These are phyloP conservation scores for Talaromyces sp. DNA, from an alignment of 2,329 filamentous ascomycete species.

Conservation along the genomic window DNA sequence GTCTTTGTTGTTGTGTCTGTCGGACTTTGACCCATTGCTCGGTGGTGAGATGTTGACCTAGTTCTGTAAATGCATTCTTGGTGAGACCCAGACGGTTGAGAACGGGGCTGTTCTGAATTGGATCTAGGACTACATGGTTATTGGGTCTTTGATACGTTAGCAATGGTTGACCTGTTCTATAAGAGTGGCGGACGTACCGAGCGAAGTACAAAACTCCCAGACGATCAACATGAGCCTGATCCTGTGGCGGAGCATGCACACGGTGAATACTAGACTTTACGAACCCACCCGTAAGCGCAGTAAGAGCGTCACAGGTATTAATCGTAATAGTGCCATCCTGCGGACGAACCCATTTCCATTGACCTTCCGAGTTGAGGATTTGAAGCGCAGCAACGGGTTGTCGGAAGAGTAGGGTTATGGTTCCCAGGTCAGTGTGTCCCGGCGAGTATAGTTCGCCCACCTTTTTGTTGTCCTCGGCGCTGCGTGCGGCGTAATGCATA, in stretches of 20 bases:
- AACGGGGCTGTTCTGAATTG: constrained; percentile 38
- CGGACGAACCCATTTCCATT: constrained; percentile 53
- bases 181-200: constrained; percentile 27
- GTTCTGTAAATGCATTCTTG: constrained; percentile 38
- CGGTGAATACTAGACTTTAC: constrained; percentile 52
- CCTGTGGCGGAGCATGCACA: constrained; percentile 47
- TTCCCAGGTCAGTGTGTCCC: constrained; percentile 57
- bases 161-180: not conserved
- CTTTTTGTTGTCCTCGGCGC: constrained; percentile 46
- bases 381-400: constrained; percentile 58
- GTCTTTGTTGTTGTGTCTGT: constrained; percentile 44
- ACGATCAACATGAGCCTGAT: constrained; percentile 46
- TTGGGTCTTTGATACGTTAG: constrained; percentile 31
- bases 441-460: constrained; percentile 45
- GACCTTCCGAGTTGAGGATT: constrained; percentile 48
- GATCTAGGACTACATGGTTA: constrained; percentile 40
- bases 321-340: constrained; percentile 52
- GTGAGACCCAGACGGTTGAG: constrained; percentile 37
- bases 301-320: constrained; percentile 51
- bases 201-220: constrained; percentile 48
- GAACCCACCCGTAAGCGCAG: constrained; percentile 49
- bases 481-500: constrained; percentile 56
- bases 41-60: constrained; percentile 40
- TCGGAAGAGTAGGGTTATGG: constrained; percentile 56
- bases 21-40: constrained; percentile 42